Evolutionary conservation across 2,329 filamentous ascomycete species (phyloP), one percentile per base, ranked within the genome.

Genomic region (Aspergillus fumigatiaffinis): DNA sequence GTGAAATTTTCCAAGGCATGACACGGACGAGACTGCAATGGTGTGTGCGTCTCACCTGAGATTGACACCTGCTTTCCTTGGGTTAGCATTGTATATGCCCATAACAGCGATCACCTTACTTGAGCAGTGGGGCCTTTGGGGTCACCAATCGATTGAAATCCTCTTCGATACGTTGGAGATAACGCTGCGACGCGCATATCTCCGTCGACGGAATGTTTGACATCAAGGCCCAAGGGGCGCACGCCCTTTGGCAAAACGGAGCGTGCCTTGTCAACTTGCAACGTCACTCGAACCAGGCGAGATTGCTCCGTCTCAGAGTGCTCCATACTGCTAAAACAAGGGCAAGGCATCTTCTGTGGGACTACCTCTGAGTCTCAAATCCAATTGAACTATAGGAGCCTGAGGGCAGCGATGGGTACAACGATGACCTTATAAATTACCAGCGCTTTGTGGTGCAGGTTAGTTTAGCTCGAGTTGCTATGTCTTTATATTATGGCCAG

Each of bases 231-330:
- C 29, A 55, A 51, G 10, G 52, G 42, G 12, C 57, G 53, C 52
- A 61, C 41, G 4, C 49, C 51, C 25, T 51, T 42, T n/a, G 59
- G 59, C 21, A 61, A 6, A 7, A 52, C 8, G 46, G 59, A 46
- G 52, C 57, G 23, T 50, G 52, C 3, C 32, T 20, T 17, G 7
- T 46, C 17, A 17, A 35, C 7, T 49, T 49, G 48, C 28, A 35
- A 35, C 28, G 29, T 47, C 8, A 52, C 51, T 26, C 52, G 59
- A 20, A 61, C 57, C 12, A 57, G 54, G 21, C 59, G 59, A 41
- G 59, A 55, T 21, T 28, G 48, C 44, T 59, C 59, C 6, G 57
- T 54, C 7, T 57, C 54, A 20, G 56, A 46, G 26, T 51, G 52
- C 42, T 59, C 54, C 46, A 61, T 52, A n/a, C 50, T 32, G 32